phyloP scores from a whole-genome alignment of 2,329 filamentous ascomycete genomes.

The Fusarium bulbicola region DNA sequence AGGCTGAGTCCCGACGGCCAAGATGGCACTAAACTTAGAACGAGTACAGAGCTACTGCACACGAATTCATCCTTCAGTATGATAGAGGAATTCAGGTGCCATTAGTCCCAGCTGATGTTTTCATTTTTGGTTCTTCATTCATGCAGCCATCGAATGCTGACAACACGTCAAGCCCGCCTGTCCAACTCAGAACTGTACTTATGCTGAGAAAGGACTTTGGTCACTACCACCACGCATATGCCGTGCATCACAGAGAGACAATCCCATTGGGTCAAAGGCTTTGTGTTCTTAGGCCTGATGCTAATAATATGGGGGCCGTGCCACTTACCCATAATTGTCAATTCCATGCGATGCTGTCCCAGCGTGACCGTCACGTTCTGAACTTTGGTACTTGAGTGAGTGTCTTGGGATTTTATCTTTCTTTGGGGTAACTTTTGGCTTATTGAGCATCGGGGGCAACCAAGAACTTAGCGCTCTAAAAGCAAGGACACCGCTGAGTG shows the following conservation, averaged over 20 bases:
- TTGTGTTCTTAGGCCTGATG: not conserved
- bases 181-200: not conserved
- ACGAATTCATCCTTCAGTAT: no score
- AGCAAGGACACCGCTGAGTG: slow-evolving; percentile 9
- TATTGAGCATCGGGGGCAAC: not conserved
- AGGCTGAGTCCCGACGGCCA: not conserved
- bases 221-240: not conserved
- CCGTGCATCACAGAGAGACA: not conserved
- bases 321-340: not conserved
- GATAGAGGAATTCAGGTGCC: no score
- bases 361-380: not conserved
- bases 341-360: not conserved
- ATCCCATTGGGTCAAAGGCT: not conserved
- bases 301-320: not conserved
- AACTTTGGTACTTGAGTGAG: no score
- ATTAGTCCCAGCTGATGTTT: not conserved
- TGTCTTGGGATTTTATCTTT: not conserved
- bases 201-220: slow-evolving; percentile 16
- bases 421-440: fast-evolving
- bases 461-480: not conserved
- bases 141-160: not conserved
- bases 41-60: not conserved
- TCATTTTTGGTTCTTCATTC: not conserved
- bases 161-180: not conserved
- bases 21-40: not conserved